Evolutionary conservation across 2,329 filamentous ascomycete species (phyloP), one percentile per base, ranked within the genome.

Genomic region (Gnomoniopsis smithogilvyi): DNA sequence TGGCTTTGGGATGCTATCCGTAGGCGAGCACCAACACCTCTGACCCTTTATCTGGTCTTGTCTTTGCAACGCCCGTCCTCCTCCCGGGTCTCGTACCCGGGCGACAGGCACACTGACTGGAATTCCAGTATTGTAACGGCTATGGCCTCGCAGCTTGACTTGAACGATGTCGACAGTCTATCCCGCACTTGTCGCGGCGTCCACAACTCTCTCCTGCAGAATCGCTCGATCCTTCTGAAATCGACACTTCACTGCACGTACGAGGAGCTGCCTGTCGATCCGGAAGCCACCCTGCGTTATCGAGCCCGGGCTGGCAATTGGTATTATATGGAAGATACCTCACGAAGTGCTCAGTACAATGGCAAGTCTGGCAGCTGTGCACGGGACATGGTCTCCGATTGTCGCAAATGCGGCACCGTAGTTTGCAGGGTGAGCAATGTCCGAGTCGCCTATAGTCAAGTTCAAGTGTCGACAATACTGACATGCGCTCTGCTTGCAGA

Each of bases 141-240:
- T 67, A 83, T 97, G 64, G 89, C 90, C 51, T 83, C 85, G 34
- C 83, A 84, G 66, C 85, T 97, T 70, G 94, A 98, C 71, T 83
- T 96, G 53, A 96, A 94, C 72, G 89, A 91, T 15, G 84, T 97
- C 67, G 88, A 96, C 72, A 87, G 88, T 64, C 84, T 98, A 21
- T 90, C 93, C 54, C 85, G 84, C 56, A 92, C 91, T 57, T 96
- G 92, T 72, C 90, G 89, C 54, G 87, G 90, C 68, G 85, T 96
- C 63, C 90, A 90, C 65, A 81, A 82, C 58, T 90, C 88, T 65
- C 82, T 98, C 24, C 78, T 96, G 47, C 90, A 92, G 67, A 93
- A 91, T 73, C 88, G 91, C 68, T 80, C 78, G 52, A 85, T 89
- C 64, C 82, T 97, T 19, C 79, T 95, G 54, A 80, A 79, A 41